Base-by-base conservation (phyloP, 2,329 filamentous ascomycete species). In the Zasmidium cellare region DNA sequence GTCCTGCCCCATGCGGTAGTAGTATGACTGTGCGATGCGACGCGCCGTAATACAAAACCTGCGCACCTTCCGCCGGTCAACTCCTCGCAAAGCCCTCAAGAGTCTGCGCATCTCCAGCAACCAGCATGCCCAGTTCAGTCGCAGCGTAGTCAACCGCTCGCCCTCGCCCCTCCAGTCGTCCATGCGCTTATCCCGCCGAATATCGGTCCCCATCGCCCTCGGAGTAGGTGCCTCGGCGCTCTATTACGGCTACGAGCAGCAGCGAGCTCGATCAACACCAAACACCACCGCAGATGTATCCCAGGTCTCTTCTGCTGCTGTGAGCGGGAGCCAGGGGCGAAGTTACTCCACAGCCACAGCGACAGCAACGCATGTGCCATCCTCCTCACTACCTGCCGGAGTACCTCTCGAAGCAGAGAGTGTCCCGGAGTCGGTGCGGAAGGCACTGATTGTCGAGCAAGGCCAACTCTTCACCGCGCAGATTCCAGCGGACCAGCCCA, bases 391-490 rank as follows among this genome's bases (percentile, higher is more conserved):
- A 20, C 58, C 58, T 19, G 54, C 65, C n/a, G 60, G 56, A 14
- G 57, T 54, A 18, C 60, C 67, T 24, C 51, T 59, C 9, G 55
- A 65, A 9, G 60, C 71, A 14, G 74, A 76, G 59, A 72, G 73
- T 31, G 73, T 76, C 11, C 71, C 84, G 76, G 75, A 92, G 82
- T 70, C 78, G 31, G 80, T 82, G 31, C 74, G 82, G 23, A 81
- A 82, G 65, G 90, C 96, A 19, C 82, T 97, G 22, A 87, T 97
- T 45, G 90, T 99, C 53, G 91, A 93, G 60, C 89, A 92, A 69
- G 91, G 96, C 72, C 88, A 96, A 74, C 84, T 99, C 51, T 93
- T 92, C 71, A 94, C 93, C 11, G 90, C 90, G 22, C 90, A 90
- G 9, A 87, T 97, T 62, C 86, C 91, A 18, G 91, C 90, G 58